Evolutionary conservation across 1,139 yeast genomes (phyloP).

Genomic region (Pichia sorboxylosa): DNA sequence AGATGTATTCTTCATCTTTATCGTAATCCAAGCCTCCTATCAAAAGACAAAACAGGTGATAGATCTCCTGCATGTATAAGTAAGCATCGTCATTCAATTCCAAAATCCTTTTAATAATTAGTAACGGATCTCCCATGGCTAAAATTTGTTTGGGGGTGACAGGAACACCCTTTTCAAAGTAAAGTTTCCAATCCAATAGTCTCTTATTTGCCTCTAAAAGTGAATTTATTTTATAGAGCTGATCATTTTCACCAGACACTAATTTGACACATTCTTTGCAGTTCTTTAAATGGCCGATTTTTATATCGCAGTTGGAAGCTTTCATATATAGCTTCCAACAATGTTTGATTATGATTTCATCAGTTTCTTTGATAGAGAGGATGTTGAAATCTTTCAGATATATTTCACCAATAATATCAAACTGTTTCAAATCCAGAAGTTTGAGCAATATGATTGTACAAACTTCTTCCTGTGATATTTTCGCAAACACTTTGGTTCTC

Average conservation of each 20-base stretch:
- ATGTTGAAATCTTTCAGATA: conserved; percentile 15
- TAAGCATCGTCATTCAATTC: conserved; percentile 49
- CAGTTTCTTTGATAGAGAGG: conserved; percentile 8
- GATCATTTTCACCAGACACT: conserved; percentile 26
- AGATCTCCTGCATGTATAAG: conserved; percentile 34
- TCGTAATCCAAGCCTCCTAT: conserved; percentile 23
- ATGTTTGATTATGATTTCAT: conserved; percentile 23
- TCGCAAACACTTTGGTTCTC: conserved; percentile 18
- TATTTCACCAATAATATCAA: conserved; percentile 24
- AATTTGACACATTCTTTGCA: conserved; percentile 32
- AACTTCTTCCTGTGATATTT: conserved; percentile 22
- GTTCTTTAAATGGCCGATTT: conserved; percentile 34
- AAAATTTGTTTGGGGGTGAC: conserved; percentile 29
- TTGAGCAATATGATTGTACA: conserved; percentile 29
- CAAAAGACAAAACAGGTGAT: conserved; percentile 32
- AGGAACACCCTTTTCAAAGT: conserved; percentile 27
- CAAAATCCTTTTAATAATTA: conserved; percentile 32
- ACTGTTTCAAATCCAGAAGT: conserved; percentile 29
- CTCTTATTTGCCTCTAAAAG: conserved; percentile 28
- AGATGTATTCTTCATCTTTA: conserved; percentile 11
- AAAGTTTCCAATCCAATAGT: conserved; percentile 27
- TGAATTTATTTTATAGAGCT: conserved; percentile 25
- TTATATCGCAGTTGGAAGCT: conserved; percentile 39
- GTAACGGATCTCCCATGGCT: conserved; percentile 23
- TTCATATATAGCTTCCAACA: conserved; percentile 45